Percentiles rank a stretch among this genome's conserved stretches.
phyloP scores from a whole-genome alignment of 2,329 filamentous ascomycete genomes.

The Diplodia mutila region DNA sequence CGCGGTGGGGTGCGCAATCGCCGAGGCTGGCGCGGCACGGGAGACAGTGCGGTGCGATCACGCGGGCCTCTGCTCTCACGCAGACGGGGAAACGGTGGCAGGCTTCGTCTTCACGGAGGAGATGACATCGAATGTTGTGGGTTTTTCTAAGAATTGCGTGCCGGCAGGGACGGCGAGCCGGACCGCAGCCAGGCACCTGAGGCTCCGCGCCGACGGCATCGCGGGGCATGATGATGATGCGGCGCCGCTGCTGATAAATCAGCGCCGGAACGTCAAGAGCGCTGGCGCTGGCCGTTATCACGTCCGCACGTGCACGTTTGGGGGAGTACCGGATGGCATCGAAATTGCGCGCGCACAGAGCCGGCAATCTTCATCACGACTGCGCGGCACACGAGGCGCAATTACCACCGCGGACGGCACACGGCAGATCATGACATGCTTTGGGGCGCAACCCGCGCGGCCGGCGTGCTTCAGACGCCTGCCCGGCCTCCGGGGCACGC shows the following conservation, averaged over 20 bases:
- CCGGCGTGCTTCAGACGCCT: not conserved
- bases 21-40: conserved; percentile 1
- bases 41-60: conserved; percentile 21
- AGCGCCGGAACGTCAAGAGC: not conserved
- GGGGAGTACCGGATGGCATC: not conserved
- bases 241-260: conserved; percentile 8
- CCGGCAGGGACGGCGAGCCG: conserved; percentile 1
- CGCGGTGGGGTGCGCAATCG: conserved; percentile 12
- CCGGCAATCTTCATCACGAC: conserved; percentile 11
- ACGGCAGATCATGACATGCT: not conserved
- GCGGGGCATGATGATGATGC: not conserved
- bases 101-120: not conserved
- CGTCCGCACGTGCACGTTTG: conserved; percentile 10
- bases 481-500: not conserved
- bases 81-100: not conserved
- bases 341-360: conserved; percentile 8
- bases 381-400: conserved; percentile 17
- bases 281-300: not conserved
- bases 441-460: not conserved
- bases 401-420: conserved; percentile 3
- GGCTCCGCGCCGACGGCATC: conserved; percentile 1
- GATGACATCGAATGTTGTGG: too few relatives aligned
- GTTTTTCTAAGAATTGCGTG: conserved; percentile 2
- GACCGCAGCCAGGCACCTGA: conserved; percentile 8
- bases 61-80: conserved; percentile 1